phyloP scores from a whole-genome alignment of 192 early-diverging fungal species.

The Coemansia sp. region DNA sequence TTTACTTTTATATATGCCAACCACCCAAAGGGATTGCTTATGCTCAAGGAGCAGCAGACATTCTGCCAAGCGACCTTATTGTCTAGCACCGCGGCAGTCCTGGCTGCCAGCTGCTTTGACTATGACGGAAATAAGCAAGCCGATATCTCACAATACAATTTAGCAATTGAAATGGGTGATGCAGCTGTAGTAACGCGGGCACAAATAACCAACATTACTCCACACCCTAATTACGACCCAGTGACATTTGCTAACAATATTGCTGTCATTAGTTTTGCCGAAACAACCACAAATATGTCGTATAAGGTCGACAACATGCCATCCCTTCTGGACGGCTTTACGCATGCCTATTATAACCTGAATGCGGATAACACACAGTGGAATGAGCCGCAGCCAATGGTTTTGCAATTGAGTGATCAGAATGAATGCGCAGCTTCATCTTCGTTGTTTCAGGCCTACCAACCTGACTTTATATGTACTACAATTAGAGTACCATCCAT shows the following conservation, averaged over 20 bases:
- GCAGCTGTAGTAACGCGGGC: not conserved
- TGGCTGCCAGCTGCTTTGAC: constrained; percentile 17
- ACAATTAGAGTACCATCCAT: not conserved
- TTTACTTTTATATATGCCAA: no score
- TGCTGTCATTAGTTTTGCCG: constrained; percentile 1
- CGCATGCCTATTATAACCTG: constrained; percentile 10
- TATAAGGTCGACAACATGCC: constrained; percentile 6
- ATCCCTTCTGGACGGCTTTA: not conserved
- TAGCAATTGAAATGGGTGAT: not conserved
- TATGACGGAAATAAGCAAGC: not conserved
- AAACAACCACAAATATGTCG: not conserved
- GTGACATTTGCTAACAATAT: constrained; percentile 32
- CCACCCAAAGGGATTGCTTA: not conserved
- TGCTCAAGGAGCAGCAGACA: constrained; percentile 10
- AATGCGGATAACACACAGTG: constrained; percentile 1
- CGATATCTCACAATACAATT: not conserved
- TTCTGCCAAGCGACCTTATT: constrained; percentile 5
- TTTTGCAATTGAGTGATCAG: not conserved
- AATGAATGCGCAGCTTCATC: not conserved
- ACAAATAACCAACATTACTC: constrained; percentile 6
- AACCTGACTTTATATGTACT: constrained; percentile 21
- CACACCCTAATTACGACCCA: constrained; percentile 17
- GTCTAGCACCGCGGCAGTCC: constrained; percentile 2
- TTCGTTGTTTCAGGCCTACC: constrained; percentile 3
- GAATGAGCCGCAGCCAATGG: not conserved